These are phyloP conservation scores for Sclerotinia trifoliorum DNA, from an alignment of 2,329 filamentous ascomycete species.

Conservation along the genomic window DNA sequence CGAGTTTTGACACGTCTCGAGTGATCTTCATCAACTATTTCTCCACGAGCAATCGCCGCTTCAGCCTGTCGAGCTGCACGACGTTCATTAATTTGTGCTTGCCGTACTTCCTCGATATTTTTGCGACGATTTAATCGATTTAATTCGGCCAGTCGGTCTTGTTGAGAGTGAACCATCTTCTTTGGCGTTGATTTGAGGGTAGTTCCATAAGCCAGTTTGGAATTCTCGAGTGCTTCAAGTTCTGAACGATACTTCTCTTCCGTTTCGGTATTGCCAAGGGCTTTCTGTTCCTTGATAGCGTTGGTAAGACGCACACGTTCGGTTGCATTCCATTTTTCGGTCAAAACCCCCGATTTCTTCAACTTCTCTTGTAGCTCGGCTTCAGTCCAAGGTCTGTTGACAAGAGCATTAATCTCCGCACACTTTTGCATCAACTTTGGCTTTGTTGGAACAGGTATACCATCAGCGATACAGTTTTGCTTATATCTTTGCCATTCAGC, in stretches of 20 bases:
- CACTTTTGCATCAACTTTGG: slow-evolving; percentile 69
- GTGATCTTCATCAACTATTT: slow-evolving; percentile 55
- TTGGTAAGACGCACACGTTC: slow-evolving; percentile 67
- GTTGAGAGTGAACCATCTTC: slow-evolving; percentile 59
- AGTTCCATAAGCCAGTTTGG: slow-evolving; percentile 73
- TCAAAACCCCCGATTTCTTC: slow-evolving; percentile 65
- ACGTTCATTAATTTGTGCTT: slow-evolving; percentile 82
- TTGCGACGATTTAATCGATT: slow-evolving; percentile 81
- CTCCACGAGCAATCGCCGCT: slow-evolving; percentile 61
- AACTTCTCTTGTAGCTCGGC: slow-evolving; percentile 79
- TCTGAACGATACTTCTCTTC: slow-evolving; percentile 56
- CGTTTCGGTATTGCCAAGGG: slow-evolving; percentile 59
- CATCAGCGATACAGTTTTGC: slow-evolving; percentile 69
- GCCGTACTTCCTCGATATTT: slow-evolving; percentile 87
- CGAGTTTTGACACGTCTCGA: slow-evolving; percentile 64
- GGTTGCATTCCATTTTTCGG: slow-evolving; percentile 63
- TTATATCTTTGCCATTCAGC: slow-evolving; percentile 80
- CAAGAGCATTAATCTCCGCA: slow-evolving; percentile 73
- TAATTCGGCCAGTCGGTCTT: slow-evolving; percentile 78
- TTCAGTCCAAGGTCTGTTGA: slow-evolving; percentile 79
- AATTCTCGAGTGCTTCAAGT: slow-evolving; percentile 61
- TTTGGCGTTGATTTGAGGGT: slow-evolving; percentile 56
- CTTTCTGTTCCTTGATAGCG: slow-evolving; percentile 64
- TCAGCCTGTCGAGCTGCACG: slow-evolving; percentile 60
- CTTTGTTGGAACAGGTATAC: slow-evolving; percentile 71